phyloP scores from a whole-genome alignment of 306 rosid species.

The Cicer yamashitae region DNA sequence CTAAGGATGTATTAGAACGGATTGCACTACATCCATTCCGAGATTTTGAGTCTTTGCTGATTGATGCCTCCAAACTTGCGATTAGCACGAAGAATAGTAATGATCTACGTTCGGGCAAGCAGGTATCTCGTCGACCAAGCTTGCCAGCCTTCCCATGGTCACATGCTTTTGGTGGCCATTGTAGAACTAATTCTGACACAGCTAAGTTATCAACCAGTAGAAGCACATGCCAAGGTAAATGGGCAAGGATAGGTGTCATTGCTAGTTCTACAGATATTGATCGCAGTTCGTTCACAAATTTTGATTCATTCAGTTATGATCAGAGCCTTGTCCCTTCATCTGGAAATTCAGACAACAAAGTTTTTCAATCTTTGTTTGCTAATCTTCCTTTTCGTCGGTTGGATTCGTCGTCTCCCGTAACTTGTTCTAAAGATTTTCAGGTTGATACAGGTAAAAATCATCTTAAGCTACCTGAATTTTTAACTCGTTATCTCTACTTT shows the following conservation, averaged over 20 bases:
- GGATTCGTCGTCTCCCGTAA: constrained; percentile 54
- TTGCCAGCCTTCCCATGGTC: constrained; percentile 94
- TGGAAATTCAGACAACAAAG: constrained; percentile 55
- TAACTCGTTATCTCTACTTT: constrained; percentile 20
- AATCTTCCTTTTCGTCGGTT: constrained; percentile 52
- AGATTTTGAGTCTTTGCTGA: constrained; percentile 86
- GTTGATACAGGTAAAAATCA: constrained; percentile 58
- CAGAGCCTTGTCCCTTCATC: constrained; percentile 77
- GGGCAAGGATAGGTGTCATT: constrained; percentile 67
- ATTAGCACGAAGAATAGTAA: constrained; percentile 60
- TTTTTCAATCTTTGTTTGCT: constrained; percentile 47
- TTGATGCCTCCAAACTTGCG: constrained; percentile 76
- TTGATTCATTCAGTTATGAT: constrained; percentile 76
- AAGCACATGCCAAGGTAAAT: constrained; percentile 84
- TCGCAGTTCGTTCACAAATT: constrained; percentile 60
- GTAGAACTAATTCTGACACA: constrained; percentile 76
- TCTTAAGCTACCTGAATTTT: constrained; percentile 24
- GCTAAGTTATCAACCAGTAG: constrained; percentile 70
- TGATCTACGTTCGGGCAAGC: constrained; percentile 77
- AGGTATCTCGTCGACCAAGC: constrained; percentile 71
- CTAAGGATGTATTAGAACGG: constrained; percentile 68
- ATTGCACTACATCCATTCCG: constrained; percentile 71
- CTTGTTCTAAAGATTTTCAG: constrained; percentile 60
- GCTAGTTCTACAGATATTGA: constrained; percentile 49
- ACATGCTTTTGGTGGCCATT: constrained; percentile 73